Evolutionary conservation across 139 green algal genomes (phyloP).

Genomic region (Pseudopediastrum boryanum): DNA sequence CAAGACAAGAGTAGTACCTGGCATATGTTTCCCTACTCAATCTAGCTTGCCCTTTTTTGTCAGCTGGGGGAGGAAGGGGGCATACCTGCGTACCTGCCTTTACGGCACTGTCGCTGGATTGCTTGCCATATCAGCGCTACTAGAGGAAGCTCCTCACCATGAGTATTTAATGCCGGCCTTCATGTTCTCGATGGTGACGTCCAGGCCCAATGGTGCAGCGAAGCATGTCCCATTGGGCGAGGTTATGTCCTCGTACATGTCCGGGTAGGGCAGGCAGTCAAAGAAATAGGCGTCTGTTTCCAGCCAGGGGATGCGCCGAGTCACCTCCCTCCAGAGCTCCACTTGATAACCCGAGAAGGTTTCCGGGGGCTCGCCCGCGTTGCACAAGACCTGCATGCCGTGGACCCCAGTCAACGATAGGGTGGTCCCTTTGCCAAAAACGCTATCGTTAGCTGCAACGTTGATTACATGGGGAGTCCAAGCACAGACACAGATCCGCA

Average conservation of each 20-base stretch:
- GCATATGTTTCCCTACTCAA: too few relatives aligned
- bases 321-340: neutral
- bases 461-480: too few relatives aligned
- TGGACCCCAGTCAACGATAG: too few relatives aligned
- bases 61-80: too few relatives aligned
- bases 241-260: neutral
- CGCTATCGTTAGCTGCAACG: too few relatives aligned
- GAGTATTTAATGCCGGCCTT: neutral
- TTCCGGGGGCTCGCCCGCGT: neutral
- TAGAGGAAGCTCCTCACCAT: neutral
- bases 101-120: too few relatives aligned
- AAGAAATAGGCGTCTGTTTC: neutral
- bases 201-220: neutral
- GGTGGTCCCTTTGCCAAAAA: too few relatives aligned
- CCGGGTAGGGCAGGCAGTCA: slow-evolving; percentile 2
- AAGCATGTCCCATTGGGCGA: slow-evolving; percentile 8
- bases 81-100: too few relatives aligned
- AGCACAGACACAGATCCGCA: too few relatives aligned
- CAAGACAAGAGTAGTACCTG: too few relatives aligned
- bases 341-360: neutral
- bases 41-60: too few relatives aligned
- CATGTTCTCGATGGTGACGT: neutral
- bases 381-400: neutral
- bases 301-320: neutral
- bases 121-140: too few relatives aligned